These are phyloP conservation scores for Niveomyces coronatus DNA, from an alignment of 2,329 filamentous ascomycete species.

Conservation along the genomic window DNA sequence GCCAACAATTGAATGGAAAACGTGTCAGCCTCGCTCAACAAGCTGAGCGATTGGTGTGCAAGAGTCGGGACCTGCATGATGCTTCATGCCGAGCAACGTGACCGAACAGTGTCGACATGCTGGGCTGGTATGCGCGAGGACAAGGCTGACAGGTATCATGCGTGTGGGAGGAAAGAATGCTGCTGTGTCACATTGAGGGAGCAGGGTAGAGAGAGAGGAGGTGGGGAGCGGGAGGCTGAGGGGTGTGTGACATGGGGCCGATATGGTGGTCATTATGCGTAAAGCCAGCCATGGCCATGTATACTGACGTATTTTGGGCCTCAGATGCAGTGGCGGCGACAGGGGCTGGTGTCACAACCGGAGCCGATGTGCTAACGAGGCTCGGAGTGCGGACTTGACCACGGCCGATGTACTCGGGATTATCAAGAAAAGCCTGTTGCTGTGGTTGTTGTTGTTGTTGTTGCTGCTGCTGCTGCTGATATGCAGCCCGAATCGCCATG, in stretches of 20 bases:
- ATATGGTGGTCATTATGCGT: not conserved
- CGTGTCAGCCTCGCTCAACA: no score
- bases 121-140: no score
- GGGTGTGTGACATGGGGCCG: not conserved
- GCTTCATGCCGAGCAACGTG: no score
- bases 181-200: not conserved
- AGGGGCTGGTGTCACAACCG: not conserved
- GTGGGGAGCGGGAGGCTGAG: not conserved
- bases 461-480: slow-evolving; percentile 19
- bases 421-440: no score
- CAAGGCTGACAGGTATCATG: not conserved
- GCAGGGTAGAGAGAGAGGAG: slow-evolving; percentile 1
- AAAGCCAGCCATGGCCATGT: not conserved
- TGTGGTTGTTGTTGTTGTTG: not conserved
- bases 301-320: not conserved
- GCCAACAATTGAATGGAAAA: no score
- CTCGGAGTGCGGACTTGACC: not conserved
- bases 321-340: not conserved
- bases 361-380: not conserved
- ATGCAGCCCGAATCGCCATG: slow-evolving; percentile 35
- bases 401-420: no score
- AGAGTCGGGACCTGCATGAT: no score
- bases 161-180: not conserved
- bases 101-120: no score
- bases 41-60: no score